These are phyloP conservation scores for Monilinia vaccinii-corymbosi DNA, from an alignment of 2,329 filamentous ascomycete genomes.

Conservation along the genomic window DNA sequence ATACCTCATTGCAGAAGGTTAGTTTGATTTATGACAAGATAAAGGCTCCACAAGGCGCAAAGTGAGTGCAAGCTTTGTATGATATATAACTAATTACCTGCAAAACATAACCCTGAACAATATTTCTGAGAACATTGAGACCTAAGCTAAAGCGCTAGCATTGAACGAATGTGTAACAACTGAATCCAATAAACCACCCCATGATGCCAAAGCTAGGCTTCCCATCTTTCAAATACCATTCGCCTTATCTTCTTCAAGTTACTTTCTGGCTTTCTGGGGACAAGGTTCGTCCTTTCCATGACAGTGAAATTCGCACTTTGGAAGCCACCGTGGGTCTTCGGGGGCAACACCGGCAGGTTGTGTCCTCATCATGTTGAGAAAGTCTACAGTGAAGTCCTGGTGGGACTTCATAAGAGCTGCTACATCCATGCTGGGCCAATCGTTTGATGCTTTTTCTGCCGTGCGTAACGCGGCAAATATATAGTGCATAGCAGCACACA, in stretches of 20 bases:
- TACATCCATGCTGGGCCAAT: not conserved
- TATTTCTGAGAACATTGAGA: not conserved
- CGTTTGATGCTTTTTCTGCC: fast-evolving
- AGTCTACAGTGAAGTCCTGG: not conserved
- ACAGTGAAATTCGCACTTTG: not conserved
- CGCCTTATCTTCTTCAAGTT: fast-evolving
- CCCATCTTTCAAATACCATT: not conserved
- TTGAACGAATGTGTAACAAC: not conserved
- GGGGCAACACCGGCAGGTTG: not conserved
- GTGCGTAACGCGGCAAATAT: not conserved
- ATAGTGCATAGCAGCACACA: not conserved
- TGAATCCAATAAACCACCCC: not conserved
- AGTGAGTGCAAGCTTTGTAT: not conserved
- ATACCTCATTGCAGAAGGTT: not conserved
- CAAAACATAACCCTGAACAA: not conserved
- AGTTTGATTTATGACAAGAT: not conserved
- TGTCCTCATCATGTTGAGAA: not conserved
- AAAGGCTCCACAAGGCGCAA: not conserved
- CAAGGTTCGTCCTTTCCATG: not conserved
- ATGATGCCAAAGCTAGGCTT: not conserved
- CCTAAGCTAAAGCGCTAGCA: not conserved
- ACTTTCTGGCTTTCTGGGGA: not conserved
- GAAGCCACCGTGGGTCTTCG: not conserved
- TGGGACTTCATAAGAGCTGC: not conserved
- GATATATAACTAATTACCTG: not conserved